Base-by-base conservation (phyloP, 768 basidiomycete species). In the Calocybe gangraenosa region DNA sequence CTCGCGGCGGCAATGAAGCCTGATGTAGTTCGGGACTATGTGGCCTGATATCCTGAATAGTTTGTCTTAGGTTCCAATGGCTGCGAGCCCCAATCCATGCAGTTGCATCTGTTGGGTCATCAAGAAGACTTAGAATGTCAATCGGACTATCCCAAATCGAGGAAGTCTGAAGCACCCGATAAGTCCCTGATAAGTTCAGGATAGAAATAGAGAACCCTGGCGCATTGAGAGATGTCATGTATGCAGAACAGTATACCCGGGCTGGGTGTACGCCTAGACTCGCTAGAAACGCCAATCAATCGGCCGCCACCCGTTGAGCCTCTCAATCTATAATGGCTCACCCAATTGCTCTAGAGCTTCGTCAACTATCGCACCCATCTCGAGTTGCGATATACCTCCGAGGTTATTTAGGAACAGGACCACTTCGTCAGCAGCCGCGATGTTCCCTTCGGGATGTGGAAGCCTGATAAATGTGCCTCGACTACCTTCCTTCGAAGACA, bases 191-290 rank as follows among this genome's bases (percentile, higher is more conserved):
- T 19, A 71, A 51, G 50, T 80, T 78, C 10, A 79, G 63, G 3
- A 78, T 55, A 13, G 75, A 76, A 33, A 79, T 58, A 2, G 76
- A 79, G 54, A 80, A 74, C 19, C 78, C 78, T 1, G 79, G 78
- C n/a, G 75, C 75, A 54, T 80, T 79, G 48, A 81, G 68, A 7
- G 76, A 78, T 2, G 78, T 78, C 76, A 81, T 79, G 58, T 72
- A 81, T 2, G 72, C 58, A 3, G 75, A 72, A 6, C 63, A 59
- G 54, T 76, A 76, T 8, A 77, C 64, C 14, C 77, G 61, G 13
- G 57, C 49, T 0, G 72, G 76, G 34, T 53, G 47, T 22, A 77
- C 62, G 18, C 57, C 39, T 8, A 51, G 41, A 1, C 46, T 50
- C 4, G 51, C 69, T 75, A 37, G 22, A 44, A 39, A 20, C 17